Percentiles rank a stretch among this genome's conserved stretches.
phyloP scores from a whole-genome alignment of 2,329 filamentous ascomycete species.

The Whalleya microplaca region DNA sequence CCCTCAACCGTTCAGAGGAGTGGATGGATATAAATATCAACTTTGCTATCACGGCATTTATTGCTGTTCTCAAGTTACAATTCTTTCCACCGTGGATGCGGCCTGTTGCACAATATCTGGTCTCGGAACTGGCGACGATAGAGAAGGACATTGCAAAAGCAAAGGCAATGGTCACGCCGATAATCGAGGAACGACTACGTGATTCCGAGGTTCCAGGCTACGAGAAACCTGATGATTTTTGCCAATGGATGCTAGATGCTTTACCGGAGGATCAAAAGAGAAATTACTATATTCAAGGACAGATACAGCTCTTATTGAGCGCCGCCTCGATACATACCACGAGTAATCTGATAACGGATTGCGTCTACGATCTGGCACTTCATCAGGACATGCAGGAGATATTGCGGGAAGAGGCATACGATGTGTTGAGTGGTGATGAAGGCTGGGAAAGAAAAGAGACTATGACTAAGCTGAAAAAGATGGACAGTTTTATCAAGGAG shows the following conservation, averaged over 20 bases:
- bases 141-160: slow-evolving; percentile 47
- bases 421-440: slow-evolving; percentile 41
- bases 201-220: slow-evolving; percentile 43
- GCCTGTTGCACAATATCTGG: slow-evolving; percentile 49
- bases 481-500: slow-evolving; percentile 47
- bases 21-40: slow-evolving; percentile 58
- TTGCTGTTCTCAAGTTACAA: slow-evolving; percentile 53
- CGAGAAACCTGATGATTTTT: slow-evolving; percentile 50
- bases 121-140: slow-evolving; percentile 51
- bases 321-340: slow-evolving; percentile 59
- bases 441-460: slow-evolving; percentile 41
- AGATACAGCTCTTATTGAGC: slow-evolving; percentile 47
- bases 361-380: slow-evolving; percentile 56
- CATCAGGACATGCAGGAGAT: slow-evolving; percentile 54
- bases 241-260: slow-evolving; percentile 51
- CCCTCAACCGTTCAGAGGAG: slow-evolving; percentile 53
- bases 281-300: slow-evolving; percentile 43
- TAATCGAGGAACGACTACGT: slow-evolving; percentile 50
- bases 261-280: slow-evolving; percentile 40
- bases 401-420: slow-evolving; percentile 54
- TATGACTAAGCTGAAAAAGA: slow-evolving; percentile 44
- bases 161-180: slow-evolving; percentile 47
- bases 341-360: slow-evolving; percentile 48
- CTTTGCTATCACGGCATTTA: slow-evolving; percentile 54
- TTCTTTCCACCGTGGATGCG: slow-evolving; percentile 55